These are phyloP conservation scores for Nitzschia palea DNA, from an alignment of 108 stramenopile species.

Conservation along the genomic window DNA sequence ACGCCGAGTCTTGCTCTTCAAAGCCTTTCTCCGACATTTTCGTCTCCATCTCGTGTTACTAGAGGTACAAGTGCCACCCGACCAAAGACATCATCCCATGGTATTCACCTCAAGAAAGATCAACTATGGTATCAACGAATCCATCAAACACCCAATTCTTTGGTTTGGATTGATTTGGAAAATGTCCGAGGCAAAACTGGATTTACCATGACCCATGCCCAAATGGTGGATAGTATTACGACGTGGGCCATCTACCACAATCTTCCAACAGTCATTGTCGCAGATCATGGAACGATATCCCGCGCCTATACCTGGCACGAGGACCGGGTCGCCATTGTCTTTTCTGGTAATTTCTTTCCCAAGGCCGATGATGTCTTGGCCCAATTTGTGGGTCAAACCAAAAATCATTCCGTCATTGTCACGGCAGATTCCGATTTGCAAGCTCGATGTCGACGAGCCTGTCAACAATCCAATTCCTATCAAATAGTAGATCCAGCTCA, in stretches of 20 bases:
- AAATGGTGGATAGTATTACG: slow-evolving; percentile 42
- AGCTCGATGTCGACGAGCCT: slow-evolving; percentile 28
- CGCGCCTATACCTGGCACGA: slow-evolving; percentile 45
- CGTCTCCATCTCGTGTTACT: too few relatives aligned
- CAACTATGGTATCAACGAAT: not conserved
- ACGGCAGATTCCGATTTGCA: slow-evolving; percentile 62
- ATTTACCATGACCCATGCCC: slow-evolving; percentile 54
- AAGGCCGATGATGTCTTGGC: slow-evolving; percentile 82
- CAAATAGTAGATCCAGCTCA: slow-evolving; percentile 29
- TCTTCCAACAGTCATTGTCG: slow-evolving; percentile 39
- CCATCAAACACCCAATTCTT: not conserved
- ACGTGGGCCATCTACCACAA: slow-evolving; percentile 40
- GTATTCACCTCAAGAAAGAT: not conserved
- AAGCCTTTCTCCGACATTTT: too few relatives aligned
- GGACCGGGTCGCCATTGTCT: slow-evolving; percentile 34
- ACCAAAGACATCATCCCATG: too few relatives aligned
- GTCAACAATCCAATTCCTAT: slow-evolving; percentile 30
- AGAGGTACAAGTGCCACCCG: too few relatives aligned
- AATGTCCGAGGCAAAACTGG: slow-evolving; percentile 68
- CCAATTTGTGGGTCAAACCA: slow-evolving; percentile 19
- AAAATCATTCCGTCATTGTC: slow-evolving; percentile 45
- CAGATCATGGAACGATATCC: slow-evolving; percentile 58
- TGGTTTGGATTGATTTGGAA: slow-evolving; percentile 57
- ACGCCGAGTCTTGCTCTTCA: too few relatives aligned
- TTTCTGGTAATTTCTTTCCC: slow-evolving; percentile 46